Evolutionary conservation across 192 early-diverging fungal species (phyloP), one percentile per base, ranked within the genome.

Genomic region (Entomortierella beljakovae): DNA sequence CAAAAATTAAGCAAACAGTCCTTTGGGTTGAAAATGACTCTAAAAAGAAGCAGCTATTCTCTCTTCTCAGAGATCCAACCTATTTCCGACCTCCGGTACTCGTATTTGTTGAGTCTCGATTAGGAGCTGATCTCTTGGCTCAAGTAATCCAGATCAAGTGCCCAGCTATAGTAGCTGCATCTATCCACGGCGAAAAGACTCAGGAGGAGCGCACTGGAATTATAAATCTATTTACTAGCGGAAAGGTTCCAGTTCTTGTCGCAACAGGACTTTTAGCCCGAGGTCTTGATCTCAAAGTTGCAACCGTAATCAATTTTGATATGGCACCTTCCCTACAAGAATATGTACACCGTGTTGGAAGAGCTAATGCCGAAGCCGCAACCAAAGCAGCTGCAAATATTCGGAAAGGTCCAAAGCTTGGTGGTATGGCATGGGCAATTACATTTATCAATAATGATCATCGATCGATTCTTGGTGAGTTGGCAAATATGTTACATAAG

Each of bases 391-490:
- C 75, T 0, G 37, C n/a, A 3, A 62, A 57, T 1, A 69, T 79
- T 22, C 61, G 62, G 6, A 64, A 32, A 26, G 75, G 75, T 1
- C 75, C 75, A 6, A 69, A 57, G 64, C 74, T 71, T 29, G 64
- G 59, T 23, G 75, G 64, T 31, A 75, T 70, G 43, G 86, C 86
- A 6, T 87, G 88, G 84, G 82, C 86, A 3, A 84, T 89, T 42
- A 89, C 88, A 5, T 89, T 89, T 64, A 84, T 89, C 54, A 89
- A 89, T 48, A 71, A 85, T 70, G 88, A 89, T 38, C 80, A 85
- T 57, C 68, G 74, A 22, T 43, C 60, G 54, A 49, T 87, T n/a
- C 80, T 86, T 28, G 57, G 70, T 54, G 68, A 84, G 35, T 81
- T 89, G 56, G 81, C 73, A 16, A 80, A 73, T 22, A 84, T 84